Evolutionary conservation across 139 green algal species (phyloP), one percentile per base, ranked within the genome.

Genomic region (Tetradesmus obliquus): DNA sequence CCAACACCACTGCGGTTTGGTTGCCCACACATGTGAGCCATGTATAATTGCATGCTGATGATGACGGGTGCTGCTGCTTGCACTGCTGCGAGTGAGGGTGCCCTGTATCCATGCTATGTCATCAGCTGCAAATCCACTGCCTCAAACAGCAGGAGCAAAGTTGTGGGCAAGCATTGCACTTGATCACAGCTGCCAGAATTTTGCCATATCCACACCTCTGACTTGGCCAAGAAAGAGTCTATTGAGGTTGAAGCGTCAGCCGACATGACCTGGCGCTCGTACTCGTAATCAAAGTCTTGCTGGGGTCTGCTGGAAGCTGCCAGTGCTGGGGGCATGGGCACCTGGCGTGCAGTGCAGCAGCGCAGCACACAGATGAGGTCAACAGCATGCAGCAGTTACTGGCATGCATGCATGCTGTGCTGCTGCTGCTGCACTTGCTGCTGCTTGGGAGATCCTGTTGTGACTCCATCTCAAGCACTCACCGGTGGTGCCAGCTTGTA

Each of bases 231-330:
- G 45, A 92, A 90, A 13, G 80, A 15, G 7, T 89, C 89, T 45
- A 85, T 62, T 15, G 82, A 88, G 45, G 80, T 76, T 20, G 89
- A 84, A 3, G 81, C 89, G 7, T 92, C 89, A 12, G 45, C 60
- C 15, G 69, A 55, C 54, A 92, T 85, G 6, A 89, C 89, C 24
- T 89, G 54, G 10, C 84, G 90, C 57, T 90, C 90, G 72, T 58
- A 90, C 1, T 90, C 83, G 85, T 87, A 92, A 10, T 92, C 90
- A 89, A 86, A 92, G 10, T 84, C 82, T 8, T 82, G 87, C 76
- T 86, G 74, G 10, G 60, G 87, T 22, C 76, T 91, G 86, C 86
- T 71, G 58, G 76, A 87, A 20, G 88, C 88, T 79, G 88, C 88
- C 9, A 91, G 76, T 20, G 76, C 88, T 13, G 88, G 88, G n/a